Conservation (phyloP, 192 early-diverging fungal species). For the Mortierella alpina region DNA sequence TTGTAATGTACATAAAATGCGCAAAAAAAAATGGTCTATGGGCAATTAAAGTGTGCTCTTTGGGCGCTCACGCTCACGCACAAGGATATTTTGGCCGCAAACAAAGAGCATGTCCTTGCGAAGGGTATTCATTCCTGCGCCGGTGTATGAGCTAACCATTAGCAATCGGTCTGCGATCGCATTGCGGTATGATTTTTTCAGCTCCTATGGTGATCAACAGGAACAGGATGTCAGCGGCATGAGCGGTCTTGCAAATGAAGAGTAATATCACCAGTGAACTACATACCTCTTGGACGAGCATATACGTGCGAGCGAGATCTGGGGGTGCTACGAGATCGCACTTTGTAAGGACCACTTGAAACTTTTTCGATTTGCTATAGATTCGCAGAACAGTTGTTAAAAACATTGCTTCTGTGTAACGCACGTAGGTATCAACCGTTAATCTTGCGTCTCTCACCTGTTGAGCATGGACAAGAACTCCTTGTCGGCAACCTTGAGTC, state of each 20-base stretch:
- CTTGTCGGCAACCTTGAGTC: constrained; percentile 67
- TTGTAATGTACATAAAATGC: no score
- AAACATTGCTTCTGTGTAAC: background rate
- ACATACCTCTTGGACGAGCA: constrained; percentile 61
- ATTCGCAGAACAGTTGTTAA: background rate
- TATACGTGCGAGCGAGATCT: constrained; percentile 71
- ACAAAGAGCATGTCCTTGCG: constrained; percentile 76
- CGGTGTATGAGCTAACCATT: constrained; percentile 72
- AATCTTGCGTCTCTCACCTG: constrained; percentile 39
- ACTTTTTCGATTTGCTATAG: constrained; percentile 53
- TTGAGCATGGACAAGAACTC: constrained; percentile 65
- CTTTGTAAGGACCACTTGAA: constrained; percentile 75
- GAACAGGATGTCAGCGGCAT: background rate
- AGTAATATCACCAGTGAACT: background rate
- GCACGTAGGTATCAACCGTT: background rate
- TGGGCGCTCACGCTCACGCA: constrained; percentile 36
- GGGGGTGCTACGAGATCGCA: constrained; percentile 75
- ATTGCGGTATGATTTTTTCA: constrained; percentile 48
- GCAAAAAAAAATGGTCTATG: background rate
- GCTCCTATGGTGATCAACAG: constrained; percentile 7
- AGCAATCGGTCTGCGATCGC: constrained; percentile 58
- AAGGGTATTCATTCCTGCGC: constrained; percentile 72
- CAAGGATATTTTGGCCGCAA: constrained; percentile 50
- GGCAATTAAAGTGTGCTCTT: constrained; percentile 17
- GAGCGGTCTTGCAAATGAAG: background rate